A percentile compares a stretch with the other conserved stretches of the same genome.
phyloP scores from a whole-genome alignment of 441 rosid genomes.

The Syzygium malaccense region DNA sequence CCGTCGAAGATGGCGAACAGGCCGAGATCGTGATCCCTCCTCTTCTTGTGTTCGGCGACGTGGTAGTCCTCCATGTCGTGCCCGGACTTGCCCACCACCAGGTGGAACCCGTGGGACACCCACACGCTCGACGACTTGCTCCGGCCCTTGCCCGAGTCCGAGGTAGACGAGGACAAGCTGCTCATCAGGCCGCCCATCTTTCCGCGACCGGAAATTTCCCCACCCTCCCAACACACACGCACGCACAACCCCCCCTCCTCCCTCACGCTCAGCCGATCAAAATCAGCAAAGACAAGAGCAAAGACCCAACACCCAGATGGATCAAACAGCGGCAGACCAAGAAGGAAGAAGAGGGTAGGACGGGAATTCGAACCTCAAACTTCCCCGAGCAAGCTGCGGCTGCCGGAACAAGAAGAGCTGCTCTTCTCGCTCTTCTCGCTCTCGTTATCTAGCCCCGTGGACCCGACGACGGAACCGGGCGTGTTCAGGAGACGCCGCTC shows the following conservation, averaged over 20 bases:
- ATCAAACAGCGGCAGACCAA: neutral
- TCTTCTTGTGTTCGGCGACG: constrained; percentile 46
- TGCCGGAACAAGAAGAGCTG: neutral
- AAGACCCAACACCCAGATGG: neutral
- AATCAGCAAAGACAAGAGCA: neutral
- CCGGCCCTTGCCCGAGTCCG: constrained; percentile 47
- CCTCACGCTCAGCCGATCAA: neutral
- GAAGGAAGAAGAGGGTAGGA: neutral
- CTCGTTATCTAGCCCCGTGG: no score
- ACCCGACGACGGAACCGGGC: no score
- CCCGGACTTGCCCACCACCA: constrained; percentile 60
- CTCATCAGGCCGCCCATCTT: neutral
- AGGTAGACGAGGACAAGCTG: constrained; percentile 20
- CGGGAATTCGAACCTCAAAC: neutral
- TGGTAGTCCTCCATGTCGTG: constrained; percentile 76
- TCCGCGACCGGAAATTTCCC: neutral
- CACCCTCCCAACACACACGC: neutral
- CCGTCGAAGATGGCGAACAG: constrained; percentile 67
- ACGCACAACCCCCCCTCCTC: no score
- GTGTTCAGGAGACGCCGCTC: neutral
- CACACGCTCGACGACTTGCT: constrained; percentile 26
- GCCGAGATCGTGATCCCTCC: constrained; percentile 44
- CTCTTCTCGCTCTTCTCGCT: neutral
- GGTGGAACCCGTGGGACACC: constrained; percentile 53
- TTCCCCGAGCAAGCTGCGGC: neutral